Conservation (phyloP, 345 rosid genomes). For the Euphorbia pulcherrima region DNA sequence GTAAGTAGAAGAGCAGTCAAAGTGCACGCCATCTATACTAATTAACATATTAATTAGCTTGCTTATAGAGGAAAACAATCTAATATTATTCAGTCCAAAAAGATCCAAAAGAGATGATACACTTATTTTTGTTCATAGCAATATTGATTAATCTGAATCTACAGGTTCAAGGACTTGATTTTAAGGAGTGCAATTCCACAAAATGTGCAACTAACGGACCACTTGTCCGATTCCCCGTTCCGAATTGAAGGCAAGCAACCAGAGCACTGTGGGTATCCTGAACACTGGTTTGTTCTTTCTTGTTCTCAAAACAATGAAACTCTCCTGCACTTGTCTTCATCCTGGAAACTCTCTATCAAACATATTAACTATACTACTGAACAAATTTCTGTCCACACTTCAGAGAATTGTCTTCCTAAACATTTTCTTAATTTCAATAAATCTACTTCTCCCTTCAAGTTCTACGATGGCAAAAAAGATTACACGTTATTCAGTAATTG, state of each 20-base stretch:
- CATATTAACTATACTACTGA: background rate
- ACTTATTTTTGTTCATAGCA: background rate
- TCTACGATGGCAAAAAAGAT: no score
- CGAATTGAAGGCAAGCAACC: background rate
- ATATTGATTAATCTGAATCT: no score
- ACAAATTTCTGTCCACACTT: background rate
- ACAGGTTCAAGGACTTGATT: background rate
- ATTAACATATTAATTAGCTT: no score
- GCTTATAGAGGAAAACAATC: no score
- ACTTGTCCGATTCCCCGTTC: background rate
- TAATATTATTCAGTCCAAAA: no score
- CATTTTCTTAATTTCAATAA: no score
- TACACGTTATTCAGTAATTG: background rate
- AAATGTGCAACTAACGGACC: background rate
- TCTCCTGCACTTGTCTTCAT: background rate
- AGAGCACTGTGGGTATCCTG: background rate
- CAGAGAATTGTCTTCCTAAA: background rate
- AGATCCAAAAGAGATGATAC: no score
- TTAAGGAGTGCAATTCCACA: background rate
- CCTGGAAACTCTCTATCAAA: background rate
- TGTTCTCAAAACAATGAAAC: background rate
- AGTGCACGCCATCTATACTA: no score
- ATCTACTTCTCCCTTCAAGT: background rate
- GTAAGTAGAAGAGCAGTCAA: no score
- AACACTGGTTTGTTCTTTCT: constrained; percentile 1